Conservation (phyloP, 2,329 filamentous ascomycete genomes). For the Fonsecaea monophora region DNA sequence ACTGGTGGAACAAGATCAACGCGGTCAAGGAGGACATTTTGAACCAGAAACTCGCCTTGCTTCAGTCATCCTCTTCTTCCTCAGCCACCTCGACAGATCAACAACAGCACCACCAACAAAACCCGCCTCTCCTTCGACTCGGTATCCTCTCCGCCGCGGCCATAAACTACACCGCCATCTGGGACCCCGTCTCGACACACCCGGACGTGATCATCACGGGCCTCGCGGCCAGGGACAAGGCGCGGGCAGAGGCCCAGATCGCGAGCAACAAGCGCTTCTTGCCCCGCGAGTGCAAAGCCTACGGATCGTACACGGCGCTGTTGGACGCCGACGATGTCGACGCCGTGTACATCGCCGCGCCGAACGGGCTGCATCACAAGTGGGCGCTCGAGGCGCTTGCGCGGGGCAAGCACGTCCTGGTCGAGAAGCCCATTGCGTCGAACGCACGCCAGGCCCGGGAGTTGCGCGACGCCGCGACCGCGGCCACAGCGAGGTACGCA, state of each 20-base stretch:
- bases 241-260: constrained; percentile 54
- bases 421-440: constrained; percentile 62
- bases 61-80: not conserved
- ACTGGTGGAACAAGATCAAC: constrained; percentile 24
- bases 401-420: constrained; percentile 62
- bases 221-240: constrained; percentile 59
- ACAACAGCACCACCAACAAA: not conserved
- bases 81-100: not conserved
- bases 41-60: not conserved
- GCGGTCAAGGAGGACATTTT: not conserved
- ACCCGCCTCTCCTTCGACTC: not conserved
- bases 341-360: constrained; percentile 61
- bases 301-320: constrained; percentile 46
- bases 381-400: constrained; percentile 57
- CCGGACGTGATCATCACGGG: constrained; percentile 61
- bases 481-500: constrained; percentile 18
- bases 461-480: constrained; percentile 52
- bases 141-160: constrained; percentile 13
- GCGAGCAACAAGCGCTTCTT: constrained; percentile 59
- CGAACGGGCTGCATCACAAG: constrained; percentile 58
- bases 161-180: constrained; percentile 42
- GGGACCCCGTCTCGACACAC: constrained; percentile 58
- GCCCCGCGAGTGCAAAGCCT: constrained; percentile 5
- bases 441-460: constrained; percentile 55
- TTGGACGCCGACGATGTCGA: constrained; percentile 56